Evolutionary conservation across 1,284 basidiomycete species (phyloP), one percentile per base, ranked within the genome.

Genomic region (Sanguinoderma infundibulare): DNA sequence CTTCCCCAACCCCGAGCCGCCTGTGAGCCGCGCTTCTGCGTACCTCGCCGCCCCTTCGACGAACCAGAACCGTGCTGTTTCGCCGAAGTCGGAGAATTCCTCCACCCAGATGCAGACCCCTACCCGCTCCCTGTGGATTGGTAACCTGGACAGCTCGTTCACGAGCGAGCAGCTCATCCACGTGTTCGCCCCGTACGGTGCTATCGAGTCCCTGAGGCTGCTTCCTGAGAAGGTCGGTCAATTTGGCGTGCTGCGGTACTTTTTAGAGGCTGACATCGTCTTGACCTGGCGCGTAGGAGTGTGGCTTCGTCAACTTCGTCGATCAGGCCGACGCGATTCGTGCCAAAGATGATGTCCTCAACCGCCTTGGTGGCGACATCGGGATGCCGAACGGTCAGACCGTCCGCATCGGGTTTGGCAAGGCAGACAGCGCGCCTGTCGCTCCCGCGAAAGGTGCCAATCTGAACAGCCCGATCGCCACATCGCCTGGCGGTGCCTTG

Each of bases 301-400:
- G 98, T 74, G 97, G 96, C 9, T 99, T 99, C 75, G 96, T 99
- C 75, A 99, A 99, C 77, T 99, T 97, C 73, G 93, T 98, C 58
- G 96, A 98, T 68, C 90, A 95, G 72, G 85, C 87, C 1, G 97
- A 98, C 76, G 98, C 97, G 20, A 90, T 98, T 62, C 90, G 93
- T 59, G 97, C 97, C 6, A 95, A 97, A 72, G 97, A 99, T 42
- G 98, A 99, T 74, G 94, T 98, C 20, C 83, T 98, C 55, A 98
- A 96, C 72, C 90, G 96, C 34, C 86, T 98, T 39, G 94, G 94
- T 39, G 96, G 96, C 5, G 94, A 96, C 66, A 95, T 98, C 66
- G 91, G 94, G 57, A 92, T 96, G 85, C 91, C 92, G 12, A 95
- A 95, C 68, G 94, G 94, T 14, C 94, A 95, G 70, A 93, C 94